Evolutionary conservation across 2,329 filamentous ascomycete species (phyloP).

Genomic region (Byssochlamys sp.): DNA sequence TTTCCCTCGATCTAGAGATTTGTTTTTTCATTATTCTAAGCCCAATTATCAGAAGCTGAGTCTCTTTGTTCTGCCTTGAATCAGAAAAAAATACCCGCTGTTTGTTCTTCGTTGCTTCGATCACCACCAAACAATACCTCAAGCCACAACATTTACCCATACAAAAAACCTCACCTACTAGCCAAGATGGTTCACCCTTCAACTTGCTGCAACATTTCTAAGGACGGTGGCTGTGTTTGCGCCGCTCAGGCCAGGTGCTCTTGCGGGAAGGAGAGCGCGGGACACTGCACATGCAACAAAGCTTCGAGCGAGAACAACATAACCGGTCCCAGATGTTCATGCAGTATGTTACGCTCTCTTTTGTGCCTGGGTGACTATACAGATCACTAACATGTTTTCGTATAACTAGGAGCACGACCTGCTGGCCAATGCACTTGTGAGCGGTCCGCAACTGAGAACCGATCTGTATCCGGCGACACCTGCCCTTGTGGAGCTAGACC

Average conservation of each 20-base stretch:
- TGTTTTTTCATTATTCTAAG: neutral
- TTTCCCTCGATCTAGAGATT: neutral
- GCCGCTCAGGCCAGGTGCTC: slow-evolving; percentile 61
- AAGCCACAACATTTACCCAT: neutral
- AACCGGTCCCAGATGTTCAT: slow-evolving; percentile 68
- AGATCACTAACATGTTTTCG: neutral
- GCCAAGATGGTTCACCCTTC: slow-evolving; percentile 12
- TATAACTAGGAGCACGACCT: slow-evolving; percentile 52
- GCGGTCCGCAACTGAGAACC: slow-evolving; percentile 61
- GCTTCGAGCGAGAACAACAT: slow-evolving; percentile 64
- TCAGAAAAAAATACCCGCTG: neutral
- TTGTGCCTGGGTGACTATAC: neutral
- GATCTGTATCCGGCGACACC: slow-evolving; percentile 47
- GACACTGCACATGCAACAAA: slow-evolving; percentile 78
- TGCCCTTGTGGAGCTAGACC: slow-evolving; percentile 72
- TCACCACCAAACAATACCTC: neutral
- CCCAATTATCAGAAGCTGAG: neutral
- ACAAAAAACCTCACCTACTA: neutral
- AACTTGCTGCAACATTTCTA: slow-evolving; percentile 52
- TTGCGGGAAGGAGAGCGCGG: slow-evolving; percentile 77
- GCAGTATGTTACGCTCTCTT: slow-evolving; percentile 46
- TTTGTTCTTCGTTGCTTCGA: neutral
- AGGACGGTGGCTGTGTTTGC: slow-evolving; percentile 46
- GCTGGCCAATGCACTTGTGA: slow-evolving; percentile 76
- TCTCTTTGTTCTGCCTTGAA: neutral